Conservation (phyloP, 2,329 filamentous ascomycete genomes). For the Fusarium sulawesiense region DNA sequence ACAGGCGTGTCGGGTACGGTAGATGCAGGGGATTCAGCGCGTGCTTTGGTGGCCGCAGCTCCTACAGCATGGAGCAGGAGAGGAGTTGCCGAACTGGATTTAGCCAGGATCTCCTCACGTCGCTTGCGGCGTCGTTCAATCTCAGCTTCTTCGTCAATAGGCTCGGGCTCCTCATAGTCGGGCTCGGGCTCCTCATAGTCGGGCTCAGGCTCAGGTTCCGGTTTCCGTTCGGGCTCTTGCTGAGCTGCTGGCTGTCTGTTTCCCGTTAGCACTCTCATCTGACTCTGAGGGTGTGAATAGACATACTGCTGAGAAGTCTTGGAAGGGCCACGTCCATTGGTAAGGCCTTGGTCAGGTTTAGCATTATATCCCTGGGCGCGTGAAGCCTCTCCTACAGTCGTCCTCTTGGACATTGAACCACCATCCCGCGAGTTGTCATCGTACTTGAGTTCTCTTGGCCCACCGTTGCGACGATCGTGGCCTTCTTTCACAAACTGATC, state of each 20-base stretch:
- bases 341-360: constrained; percentile 71
- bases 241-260: constrained; percentile 28
- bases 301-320: constrained; percentile 37
- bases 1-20: constrained; percentile 58
- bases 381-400: constrained; percentile 68
- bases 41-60: constrained; percentile 65
- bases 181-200: constrained; percentile 52
- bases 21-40: constrained; percentile 64
- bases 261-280: constrained; percentile 17
- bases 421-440: constrained; percentile 59
- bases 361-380: constrained; percentile 70
- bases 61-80: constrained; percentile 80
- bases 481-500: constrained; percentile 50
- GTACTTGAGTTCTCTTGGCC: constrained; percentile 52
- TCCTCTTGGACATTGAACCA: constrained; percentile 72
- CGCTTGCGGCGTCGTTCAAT: constrained; percentile 87
- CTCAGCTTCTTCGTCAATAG: constrained; percentile 83
- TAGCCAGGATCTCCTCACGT: constrained; percentile 86
- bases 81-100: constrained; percentile 79
- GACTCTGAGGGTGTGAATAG: not conserved
- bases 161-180: constrained; percentile 64
- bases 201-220: constrained; percentile 44
- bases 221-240: constrained; percentile 43
- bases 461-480: constrained; percentile 42
- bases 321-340: constrained; percentile 39